Evolutionary conservation across 176 grass and related monocot species (phyloP), one percentile per base, ranked within the genome.

Genomic region (Aegilops speltoides): DNA sequence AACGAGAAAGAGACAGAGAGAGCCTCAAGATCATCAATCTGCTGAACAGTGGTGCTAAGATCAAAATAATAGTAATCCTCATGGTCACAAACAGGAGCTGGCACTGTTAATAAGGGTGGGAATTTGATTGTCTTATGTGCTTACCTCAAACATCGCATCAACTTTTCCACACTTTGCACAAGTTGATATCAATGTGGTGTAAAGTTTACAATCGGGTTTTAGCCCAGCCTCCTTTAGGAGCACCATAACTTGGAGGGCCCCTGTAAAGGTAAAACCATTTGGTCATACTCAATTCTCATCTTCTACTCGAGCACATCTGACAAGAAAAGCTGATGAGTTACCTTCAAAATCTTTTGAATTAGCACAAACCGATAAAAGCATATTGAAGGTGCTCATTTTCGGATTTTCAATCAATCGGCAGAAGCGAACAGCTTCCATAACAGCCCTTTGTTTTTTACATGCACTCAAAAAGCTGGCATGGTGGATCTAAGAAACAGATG

Each of bases 71-170:
- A 57, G 54, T 57, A 57, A 57, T 57, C 54, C 54, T 57, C 19
- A 57, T 57, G 54, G 19, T 59, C 56, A 59, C 20, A 22, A 59
- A 59, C 56, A 22, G 19, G 54, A 59, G 56, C 22, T 22, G 56
- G 56, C 56, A 59, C 54, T 59, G 19, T 59, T 59, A 59, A 20
- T 59, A 59, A 59, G 56, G 19, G 56, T 59, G 56, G 19, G 56
- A 59, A 59, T 59, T 59, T 59, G 56, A 59, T 59, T 9, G 56
- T 59, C 17, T 79, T 40, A 65, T 28, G 78, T 86, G 45, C 78
- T 87, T 92, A 94, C 96, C 89, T 98, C 93, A 86, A 98, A 98
- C 96, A 98, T 98, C 50, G 96, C 91, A 89, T 98, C 96, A 85
- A 98, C 93, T 95, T 98, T 98, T 92, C 96, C 86, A 86, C 91